Percentiles rank a stretch among this genome's conserved stretches.
Evolutionary conservation across 2,329 filamentous ascomycete genomes (phyloP).

Genomic region (Penicillium aurantiogriseum): DNA sequence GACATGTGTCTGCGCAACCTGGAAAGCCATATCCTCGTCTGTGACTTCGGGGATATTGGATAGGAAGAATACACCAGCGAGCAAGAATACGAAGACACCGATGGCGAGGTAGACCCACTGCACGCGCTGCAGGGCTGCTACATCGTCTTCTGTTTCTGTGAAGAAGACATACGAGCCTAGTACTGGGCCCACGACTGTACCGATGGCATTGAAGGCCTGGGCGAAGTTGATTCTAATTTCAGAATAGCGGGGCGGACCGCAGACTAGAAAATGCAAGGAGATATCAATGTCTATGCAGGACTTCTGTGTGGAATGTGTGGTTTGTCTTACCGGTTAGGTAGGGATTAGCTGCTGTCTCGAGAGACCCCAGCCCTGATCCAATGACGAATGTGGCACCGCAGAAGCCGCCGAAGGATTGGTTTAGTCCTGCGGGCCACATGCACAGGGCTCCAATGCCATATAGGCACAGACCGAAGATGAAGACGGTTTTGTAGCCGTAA

Average conservation of each 20-base stretch:
- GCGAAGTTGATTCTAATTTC: constrained; percentile 76
- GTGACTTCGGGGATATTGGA: constrained; percentile 71
- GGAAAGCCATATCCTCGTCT: constrained; percentile 65
- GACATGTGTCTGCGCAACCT: constrained; percentile 56
- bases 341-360: constrained; percentile 76
- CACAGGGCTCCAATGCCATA: constrained; percentile 74
- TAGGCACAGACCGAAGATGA: constrained; percentile 69
- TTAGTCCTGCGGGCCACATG: constrained; percentile 78
- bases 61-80: constrained; percentile 66
- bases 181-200: constrained; percentile 70
- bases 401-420: constrained; percentile 71
- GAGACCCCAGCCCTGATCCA: constrained; percentile 68
- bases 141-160: constrained; percentile 58
- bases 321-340: constrained; percentile 59
- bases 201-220: constrained; percentile 75
- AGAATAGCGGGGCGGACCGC: constrained; percentile 70
- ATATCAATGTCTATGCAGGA: background rate
- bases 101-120: constrained; percentile 82
- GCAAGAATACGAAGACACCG: constrained; percentile 66
- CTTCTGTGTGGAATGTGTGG: background rate
- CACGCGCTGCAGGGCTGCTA: constrained; percentile 62
- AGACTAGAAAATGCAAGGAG: constrained; percentile 50
- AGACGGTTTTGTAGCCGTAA: constrained; percentile 76
- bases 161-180: constrained; percentile 74
- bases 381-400: constrained; percentile 70